Conservation (phyloP, 2,329 filamentous ascomycete species). For the Metarhizium album region DNA sequence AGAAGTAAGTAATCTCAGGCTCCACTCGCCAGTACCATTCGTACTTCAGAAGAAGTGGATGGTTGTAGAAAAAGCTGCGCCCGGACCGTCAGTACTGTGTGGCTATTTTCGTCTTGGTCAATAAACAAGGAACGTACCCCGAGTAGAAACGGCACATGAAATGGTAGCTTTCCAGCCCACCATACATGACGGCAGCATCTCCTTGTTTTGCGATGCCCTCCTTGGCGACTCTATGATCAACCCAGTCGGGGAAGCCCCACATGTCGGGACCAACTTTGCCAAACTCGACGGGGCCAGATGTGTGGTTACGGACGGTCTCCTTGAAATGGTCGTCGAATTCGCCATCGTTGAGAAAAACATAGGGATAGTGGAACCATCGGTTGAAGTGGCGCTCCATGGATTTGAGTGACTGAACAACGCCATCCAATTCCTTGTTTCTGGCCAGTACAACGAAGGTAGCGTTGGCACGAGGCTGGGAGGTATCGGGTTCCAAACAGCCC, state of each 20-base stretch:
- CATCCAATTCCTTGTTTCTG: conserved; percentile 90
- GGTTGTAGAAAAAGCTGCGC: conserved; percentile 84
- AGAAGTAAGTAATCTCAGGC: conserved; percentile 99
- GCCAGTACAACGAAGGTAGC: conserved; percentile 93
- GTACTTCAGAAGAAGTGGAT: conserved; percentile 88
- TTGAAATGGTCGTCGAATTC: conserved; percentile 96
- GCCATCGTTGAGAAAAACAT: conserved; percentile 95
- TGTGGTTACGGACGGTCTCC: conserved; percentile 78
- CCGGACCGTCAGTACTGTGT: conserved; percentile 12
- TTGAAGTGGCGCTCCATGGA: conserved; percentile 99
- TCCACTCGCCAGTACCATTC: conserved; percentile 99
- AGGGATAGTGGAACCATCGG: conserved; percentile 96
- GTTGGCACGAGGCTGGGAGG: conserved; percentile 72
- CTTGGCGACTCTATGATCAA: conserved; percentile 83
- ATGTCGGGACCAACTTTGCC: conserved; percentile 82
- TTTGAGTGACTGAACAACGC: conserved; percentile 92
- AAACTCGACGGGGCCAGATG: conserved; percentile 80
- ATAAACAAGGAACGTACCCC: conserved; percentile 47
- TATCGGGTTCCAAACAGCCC: conserved; percentile 76
- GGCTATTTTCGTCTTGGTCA: background rate
- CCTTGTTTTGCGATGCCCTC: conserved; percentile 96
- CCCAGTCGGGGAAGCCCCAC: conserved; percentile 98
- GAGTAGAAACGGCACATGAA: conserved; percentile 99
- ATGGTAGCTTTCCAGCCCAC: conserved; percentile 96
- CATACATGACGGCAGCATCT: conserved; percentile 97